Evolutionary conservation across 176 grass and related monocot genomes (phyloP).

Genomic region (Carex cristatella): DNA sequence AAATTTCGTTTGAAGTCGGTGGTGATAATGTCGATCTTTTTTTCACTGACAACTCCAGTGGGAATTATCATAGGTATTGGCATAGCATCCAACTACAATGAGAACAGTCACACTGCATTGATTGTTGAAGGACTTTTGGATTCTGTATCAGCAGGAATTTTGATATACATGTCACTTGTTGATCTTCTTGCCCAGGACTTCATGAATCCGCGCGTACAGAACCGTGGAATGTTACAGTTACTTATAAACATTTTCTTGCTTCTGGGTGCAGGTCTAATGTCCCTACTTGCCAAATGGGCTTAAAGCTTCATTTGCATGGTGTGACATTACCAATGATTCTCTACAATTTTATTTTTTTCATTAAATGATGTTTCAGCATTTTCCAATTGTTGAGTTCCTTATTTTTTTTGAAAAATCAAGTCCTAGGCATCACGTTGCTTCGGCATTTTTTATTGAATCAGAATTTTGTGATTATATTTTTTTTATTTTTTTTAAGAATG

Average conservation of each 20-base stretch:
- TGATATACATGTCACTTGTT: conserved; percentile 66
- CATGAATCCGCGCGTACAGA: conserved; percentile 61
- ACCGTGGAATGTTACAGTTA: conserved; percentile 39
- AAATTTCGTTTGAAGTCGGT: conserved; percentile 43
- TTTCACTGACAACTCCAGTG: conserved; percentile 52
- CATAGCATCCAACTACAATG: conserved; percentile 51
- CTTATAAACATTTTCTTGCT: conserved; percentile 44
- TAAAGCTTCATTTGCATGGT: conserved; percentile 4
- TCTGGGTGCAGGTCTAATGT: conserved; percentile 50
- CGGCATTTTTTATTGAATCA: background rate
- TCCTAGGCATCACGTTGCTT: background rate
- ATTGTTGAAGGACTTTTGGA: conserved; percentile 53
- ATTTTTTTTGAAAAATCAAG: background rate
- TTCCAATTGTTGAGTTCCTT: background rate
- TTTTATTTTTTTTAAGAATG: background rate
- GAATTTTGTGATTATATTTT: background rate
- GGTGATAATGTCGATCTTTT: conserved; percentile 49
- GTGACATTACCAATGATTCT: background rate
- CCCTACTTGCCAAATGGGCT: conserved; percentile 58
- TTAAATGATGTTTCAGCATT: background rate
- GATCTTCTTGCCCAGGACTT: conserved; percentile 73
- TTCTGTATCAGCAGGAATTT: conserved; percentile 50
- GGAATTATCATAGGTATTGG: conserved; percentile 48
- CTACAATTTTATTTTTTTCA: background rate
- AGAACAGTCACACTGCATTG: conserved; percentile 46